A percentile compares a stretch with the other conserved stretches of the same genome.
Conservation (phyloP, 495 filamentous ascomycete species). For the Hypoxylon cercidicola region DNA sequence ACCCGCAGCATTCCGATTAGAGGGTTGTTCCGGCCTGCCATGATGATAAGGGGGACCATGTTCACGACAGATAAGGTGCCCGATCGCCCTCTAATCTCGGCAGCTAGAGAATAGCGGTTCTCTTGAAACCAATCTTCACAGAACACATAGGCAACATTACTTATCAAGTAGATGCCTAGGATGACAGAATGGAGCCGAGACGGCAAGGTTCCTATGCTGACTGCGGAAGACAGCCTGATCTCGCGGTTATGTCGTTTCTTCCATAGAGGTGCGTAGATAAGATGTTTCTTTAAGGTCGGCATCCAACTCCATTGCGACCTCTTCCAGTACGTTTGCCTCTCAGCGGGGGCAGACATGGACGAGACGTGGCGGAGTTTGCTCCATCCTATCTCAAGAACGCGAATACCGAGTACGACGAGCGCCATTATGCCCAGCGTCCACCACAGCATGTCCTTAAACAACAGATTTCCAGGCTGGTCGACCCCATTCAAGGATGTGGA, state of each 20-base stretch:
- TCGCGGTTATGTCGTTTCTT: conserved; percentile 87
- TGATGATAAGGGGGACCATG: conserved; percentile 80
- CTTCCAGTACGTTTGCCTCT: conserved; percentile 62
- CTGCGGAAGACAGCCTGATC: conserved; percentile 76
- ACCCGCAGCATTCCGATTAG: conserved; percentile 76
- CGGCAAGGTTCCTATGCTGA: conserved; percentile 88
- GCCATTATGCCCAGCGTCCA: conserved; percentile 60
- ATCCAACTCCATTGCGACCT: conserved; percentile 59
- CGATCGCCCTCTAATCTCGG: conserved; percentile 76
- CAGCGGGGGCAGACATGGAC: conserved; percentile 57
- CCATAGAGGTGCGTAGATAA: conserved; percentile 87
- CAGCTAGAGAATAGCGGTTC: conserved; percentile 63
- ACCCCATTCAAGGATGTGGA: conserved; percentile 62
- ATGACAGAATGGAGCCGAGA: conserved; percentile 82
- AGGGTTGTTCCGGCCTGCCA: conserved; percentile 86
- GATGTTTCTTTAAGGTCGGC: conserved; percentile 74
- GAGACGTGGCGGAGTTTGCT: conserved; percentile 58
- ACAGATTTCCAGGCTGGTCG: conserved; percentile 58
- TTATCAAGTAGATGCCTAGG: conserved; percentile 69
- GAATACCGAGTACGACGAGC: conserved; percentile 55
- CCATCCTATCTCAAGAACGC: conserved; percentile 56
- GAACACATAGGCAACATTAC: conserved; percentile 73
- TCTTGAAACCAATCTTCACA: conserved; percentile 65
- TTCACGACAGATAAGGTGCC: conserved; percentile 81
- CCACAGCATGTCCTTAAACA: conserved; percentile 61